Base-by-base conservation (phyloP, 352 stramenopile species). In the Globisporangium recalcitrans region DNA sequence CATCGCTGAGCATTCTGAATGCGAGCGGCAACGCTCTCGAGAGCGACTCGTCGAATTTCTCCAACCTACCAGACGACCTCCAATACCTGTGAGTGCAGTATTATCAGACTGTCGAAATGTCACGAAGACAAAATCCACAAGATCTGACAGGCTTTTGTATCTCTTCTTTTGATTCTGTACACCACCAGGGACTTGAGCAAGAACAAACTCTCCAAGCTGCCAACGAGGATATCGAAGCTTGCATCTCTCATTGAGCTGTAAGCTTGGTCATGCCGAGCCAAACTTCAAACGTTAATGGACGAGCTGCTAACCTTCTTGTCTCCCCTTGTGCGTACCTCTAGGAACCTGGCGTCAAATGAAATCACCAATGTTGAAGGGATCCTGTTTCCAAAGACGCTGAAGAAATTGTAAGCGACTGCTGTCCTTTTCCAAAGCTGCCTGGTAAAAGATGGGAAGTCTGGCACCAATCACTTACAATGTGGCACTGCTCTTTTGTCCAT, bases 261-360 rank as follows among this genome's bases (percentile, higher is more conserved):
- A 21, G 78, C 78, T 46, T 46, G 16, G 38, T 46, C 21, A 16
- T 16, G 6, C 21, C 21, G 38, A 21, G 38, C 9, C 38, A 5
- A 21, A 46, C 21, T 9, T 60, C 24, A 22, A 22, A 27, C 19
- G 8, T 53, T 34, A 22, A 34, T 38, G 26, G 13, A 42, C 5
- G 13, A 22, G 32, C 47, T 24, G 16, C 47, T 53, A 14, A 53
- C 47, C 16, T 31, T 16, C n/a, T 46, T 21, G 7, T 46, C 38
- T 46, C 38, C 38, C 21, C 16, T 3, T 46, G 5, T 46, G 19
- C 4, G 38, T 11, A 14, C 19, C 21, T 32, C 7, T 55, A 91
- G 81, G 21, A 89, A 85, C 56, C 76, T 91, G 36, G 74, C 75
- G 10, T 75, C 68, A 14, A 91, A 88, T 31, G 66, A 61, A 1